Evolutionary conservation across 345 rosid genomes (phyloP), one percentile per base, ranked within the genome.

Genomic region (Syzygium aromaticum): DNA sequence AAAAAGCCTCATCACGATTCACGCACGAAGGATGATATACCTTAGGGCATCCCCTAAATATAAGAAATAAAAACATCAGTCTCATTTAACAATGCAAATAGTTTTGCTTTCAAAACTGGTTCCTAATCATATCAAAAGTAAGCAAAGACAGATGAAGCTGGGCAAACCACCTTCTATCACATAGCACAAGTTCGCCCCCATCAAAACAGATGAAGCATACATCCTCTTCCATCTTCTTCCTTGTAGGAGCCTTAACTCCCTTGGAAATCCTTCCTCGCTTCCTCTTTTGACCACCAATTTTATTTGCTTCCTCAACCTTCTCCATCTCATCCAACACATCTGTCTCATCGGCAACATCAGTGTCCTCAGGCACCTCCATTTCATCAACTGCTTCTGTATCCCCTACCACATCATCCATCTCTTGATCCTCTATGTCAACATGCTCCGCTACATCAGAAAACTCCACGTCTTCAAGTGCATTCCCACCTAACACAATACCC

Each of bases 191-290:
- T 53, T 93, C 94, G 57, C 99, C 99, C 33, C 99, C 99, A 88
- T 98, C 99, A 92, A 94, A 96, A 90, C 99, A 98, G 91, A 98
- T 91, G 90, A 98, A 98, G 91, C 99, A 98, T 40, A 98, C 98
- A 92, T 96, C 99, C 93, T 98, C 99, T 92, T 96, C 99, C 84
- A 84, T 84, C 93, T 94, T 98, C 92, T 94, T 96, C 93, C 84
- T 92, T 16, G 92, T 86, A 14, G 94, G 77, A 85, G 87, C 91
- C 95, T 88, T 96, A 22, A 88, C 89, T 51, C 90, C 87, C 87
- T 91, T 94, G 38, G 91, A 54, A 86, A 86, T 93, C 91, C 90
- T 95, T 77, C 92, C 95, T 53, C 97, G 92, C 91, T 92, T 96
- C 93, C 98, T 94, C 95, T 96, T 96, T 88, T 93, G 92, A 89